A percentile compares a stretch with the other conserved stretches of the same genome.
These are phyloP conservation scores for Boletus coccyginus DNA, from an alignment of 768 basidiomycete species.

Conservation along the genomic window DNA sequence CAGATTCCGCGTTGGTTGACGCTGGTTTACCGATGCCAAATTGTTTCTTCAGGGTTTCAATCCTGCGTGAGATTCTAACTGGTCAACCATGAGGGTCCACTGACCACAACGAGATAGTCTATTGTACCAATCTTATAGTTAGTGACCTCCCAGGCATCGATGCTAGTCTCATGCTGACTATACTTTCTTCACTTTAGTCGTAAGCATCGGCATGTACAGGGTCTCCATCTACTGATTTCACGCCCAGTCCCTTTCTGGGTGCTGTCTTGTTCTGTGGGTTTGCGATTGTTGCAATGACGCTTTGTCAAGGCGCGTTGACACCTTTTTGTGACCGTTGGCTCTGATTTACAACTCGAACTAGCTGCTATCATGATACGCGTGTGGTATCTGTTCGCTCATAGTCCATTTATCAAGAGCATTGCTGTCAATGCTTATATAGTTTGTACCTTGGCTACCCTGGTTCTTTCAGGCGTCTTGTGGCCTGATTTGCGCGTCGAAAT, in stretches of 20 bases:
- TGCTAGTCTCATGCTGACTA: background rate
- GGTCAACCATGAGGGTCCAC: background rate
- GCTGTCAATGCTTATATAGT: background rate
- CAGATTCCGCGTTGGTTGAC: background rate
- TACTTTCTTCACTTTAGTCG: background rate
- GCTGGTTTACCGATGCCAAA: background rate
- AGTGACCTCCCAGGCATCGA: background rate
- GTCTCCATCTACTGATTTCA: background rate
- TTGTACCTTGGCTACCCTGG: background rate
- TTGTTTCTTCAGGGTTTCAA: background rate
- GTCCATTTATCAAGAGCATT: background rate
- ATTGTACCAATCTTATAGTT: background rate
- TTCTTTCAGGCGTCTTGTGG: background rate
- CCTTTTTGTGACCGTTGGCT: background rate
- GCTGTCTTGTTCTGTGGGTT: background rate
- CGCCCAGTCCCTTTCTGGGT: background rate
- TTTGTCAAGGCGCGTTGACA: conserved; percentile 18
- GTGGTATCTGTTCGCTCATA: conserved; percentile 18
- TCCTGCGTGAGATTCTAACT: conserved; percentile 5
- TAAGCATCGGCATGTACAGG: background rate
- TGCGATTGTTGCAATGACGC: background rate
- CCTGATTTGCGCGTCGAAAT: background rate
- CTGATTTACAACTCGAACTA: background rate
- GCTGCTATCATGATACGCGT: conserved; percentile 15
- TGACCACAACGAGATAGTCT: background rate